Evolutionary conservation across 345 rosid genomes (phyloP), one percentile per base, ranked within the genome.

Genomic region (Eutrema japonicum): DNA sequence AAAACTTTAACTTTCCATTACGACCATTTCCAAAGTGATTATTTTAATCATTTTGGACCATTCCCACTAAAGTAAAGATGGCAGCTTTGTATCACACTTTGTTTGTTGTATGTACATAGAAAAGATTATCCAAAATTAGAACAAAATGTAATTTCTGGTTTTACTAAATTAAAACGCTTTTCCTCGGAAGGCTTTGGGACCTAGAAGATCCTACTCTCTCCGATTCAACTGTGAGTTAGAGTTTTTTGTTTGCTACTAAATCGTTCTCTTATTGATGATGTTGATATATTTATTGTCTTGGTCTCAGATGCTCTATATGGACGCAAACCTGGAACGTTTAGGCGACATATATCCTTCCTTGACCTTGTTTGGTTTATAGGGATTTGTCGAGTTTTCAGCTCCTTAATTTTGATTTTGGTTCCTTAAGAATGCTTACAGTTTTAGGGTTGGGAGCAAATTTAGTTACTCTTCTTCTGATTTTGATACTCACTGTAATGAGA

Each of bases 391-490:
- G 10, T 45, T 36, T 14, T 42, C 47, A 37, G 6, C 42, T 26
- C 36, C 18, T 55, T 37, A 7, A 8, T 26, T 59, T 68, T 66
- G 32, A 29, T 43, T 68, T 58, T 40, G 59, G 66, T 80, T 69
- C 85, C 86, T 85, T 86, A 82, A 78, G 41, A 37, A 62, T 76
- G 78, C 26, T 47, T 76, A 92, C 92, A 46, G 86, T 86, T 68
- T 74, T 88, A 42, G 92, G 85, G 10, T 83, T 92, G 73, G 88
- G 89, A 71, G 79, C 74, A 59, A 86, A 89, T 82, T 66, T 73
- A 35, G 72, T 79, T 53, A 86, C 96, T 40, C n/a, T 92, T 64
- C 32, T 84, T 54, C 22, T 83, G 73, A 73, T 88, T 77, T 70
- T 48, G 38, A 26, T 82, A 11, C 72, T 89, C 57, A 87, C 87